These are phyloP conservation scores for Leccinum broughii DNA, from an alignment of 768 basidiomycete genomes.

Conservation along the genomic window DNA sequence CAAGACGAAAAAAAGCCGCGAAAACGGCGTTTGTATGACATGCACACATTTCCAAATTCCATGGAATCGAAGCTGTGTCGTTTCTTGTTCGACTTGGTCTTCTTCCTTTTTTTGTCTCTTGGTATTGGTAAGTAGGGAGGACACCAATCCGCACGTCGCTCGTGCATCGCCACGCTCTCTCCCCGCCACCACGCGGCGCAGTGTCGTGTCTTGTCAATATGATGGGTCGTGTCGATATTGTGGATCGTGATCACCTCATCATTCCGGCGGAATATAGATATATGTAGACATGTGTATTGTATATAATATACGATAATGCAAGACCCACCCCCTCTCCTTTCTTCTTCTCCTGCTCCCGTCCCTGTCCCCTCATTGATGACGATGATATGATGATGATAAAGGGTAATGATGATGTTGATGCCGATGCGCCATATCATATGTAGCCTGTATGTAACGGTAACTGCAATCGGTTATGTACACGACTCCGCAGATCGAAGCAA, in stretches of 20 bases:
- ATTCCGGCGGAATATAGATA: not conserved
- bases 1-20: conserved; percentile 1
- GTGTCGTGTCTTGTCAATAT: not conserved
- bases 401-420: not conserved
- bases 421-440: not conserved
- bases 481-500: conserved; percentile 30
- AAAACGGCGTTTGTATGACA: not conserved
- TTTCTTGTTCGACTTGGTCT: not conserved
- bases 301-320: not conserved
- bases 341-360: not conserved
- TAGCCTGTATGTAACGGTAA: not conserved
- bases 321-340: not conserved
- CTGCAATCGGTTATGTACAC: conserved; percentile 5
- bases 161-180: conserved; percentile 4
- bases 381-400: not conserved
- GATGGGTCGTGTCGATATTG: not conserved
- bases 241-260: conserved; percentile 10
- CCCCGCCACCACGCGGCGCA: not conserved
- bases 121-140: not conserved
- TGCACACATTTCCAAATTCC: conserved; percentile 21
- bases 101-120: not conserved
- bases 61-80: conserved; percentile 10
- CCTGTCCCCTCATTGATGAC: conserved; percentile 17
- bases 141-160: conserved; percentile 2
- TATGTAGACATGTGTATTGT: not conserved